A percentile compares a stretch with the other conserved stretches of the same genome.
Evolutionary conservation across 495 filamentous ascomycete genomes (phyloP).

Genomic region (Letharia columbiana): DNA sequence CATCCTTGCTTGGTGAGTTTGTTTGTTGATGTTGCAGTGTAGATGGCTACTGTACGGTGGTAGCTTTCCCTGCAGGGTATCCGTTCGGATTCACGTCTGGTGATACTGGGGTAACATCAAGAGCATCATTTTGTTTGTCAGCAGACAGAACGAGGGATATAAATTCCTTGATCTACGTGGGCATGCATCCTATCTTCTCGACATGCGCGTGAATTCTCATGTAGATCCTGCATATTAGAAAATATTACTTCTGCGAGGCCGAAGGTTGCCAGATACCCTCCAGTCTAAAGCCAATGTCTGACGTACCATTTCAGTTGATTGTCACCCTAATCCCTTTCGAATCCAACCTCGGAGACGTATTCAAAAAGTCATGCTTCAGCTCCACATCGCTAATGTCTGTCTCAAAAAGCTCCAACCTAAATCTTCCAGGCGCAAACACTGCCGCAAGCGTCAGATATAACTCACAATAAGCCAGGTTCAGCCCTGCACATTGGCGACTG

Average conservation of each 20-base stretch:
- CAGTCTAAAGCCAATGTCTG: neutral
- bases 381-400: constrained; percentile 22
- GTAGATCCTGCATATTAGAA: neutral
- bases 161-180: too few species aligned
- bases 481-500: constrained; percentile 18
- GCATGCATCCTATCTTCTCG: neutral
- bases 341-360: constrained; percentile 14
- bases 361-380: constrained; percentile 20
- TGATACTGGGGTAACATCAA: too few species aligned
- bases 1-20: too few species aligned
- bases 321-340: constrained; percentile 22
- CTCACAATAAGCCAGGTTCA: constrained; percentile 23
- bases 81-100: too few species aligned
- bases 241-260: neutral
- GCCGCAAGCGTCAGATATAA: constrained; percentile 21
- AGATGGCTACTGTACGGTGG: too few species aligned
- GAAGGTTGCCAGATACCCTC: neutral
- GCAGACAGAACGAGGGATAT: too few species aligned
- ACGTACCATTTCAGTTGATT: constrained; percentile 6
- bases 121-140: too few species aligned
- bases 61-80: too few species aligned
- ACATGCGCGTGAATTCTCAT: neutral
- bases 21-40: too few species aligned
- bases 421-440: constrained; percentile 18
- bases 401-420: constrained; percentile 20